Conservation (phyloP, 768 basidiomycete species). For the Dacryopinax spathularia region DNA sequence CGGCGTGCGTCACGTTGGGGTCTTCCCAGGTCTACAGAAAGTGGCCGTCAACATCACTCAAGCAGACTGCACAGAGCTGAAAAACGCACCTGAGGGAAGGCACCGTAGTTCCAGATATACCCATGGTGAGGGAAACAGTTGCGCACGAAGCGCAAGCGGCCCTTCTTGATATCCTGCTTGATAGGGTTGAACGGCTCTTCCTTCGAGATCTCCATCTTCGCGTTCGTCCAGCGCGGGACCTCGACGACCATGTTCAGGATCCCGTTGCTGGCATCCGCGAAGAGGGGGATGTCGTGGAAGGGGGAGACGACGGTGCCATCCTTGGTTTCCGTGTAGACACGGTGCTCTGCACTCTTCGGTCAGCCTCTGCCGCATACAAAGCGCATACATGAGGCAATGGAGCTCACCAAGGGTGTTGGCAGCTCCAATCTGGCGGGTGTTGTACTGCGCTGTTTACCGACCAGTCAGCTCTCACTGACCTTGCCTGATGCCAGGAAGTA, state of each 20-base stretch:
- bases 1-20: constrained; percentile 67
- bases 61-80: not conserved
- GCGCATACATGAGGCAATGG: not conserved
- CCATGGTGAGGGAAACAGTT: constrained; percentile 99
- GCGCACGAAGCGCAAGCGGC: constrained; percentile 88
- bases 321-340: constrained; percentile 76
- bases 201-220: constrained; percentile 99
- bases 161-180: constrained; percentile 98
- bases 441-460: constrained; percentile 27
- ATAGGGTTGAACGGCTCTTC: constrained; percentile 99
- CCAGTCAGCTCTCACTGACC: not conserved
- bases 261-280: constrained; percentile 86
- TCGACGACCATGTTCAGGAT: constrained; percentile 99
- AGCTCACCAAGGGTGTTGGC: constrained; percentile 78
- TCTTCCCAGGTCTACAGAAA: constrained; percentile 88
- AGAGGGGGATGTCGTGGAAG: constrained; percentile 96
- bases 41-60: constrained; percentile 9
- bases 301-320: constrained; percentile 69
- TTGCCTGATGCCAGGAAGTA: too few species aligned
- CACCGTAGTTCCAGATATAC: constrained; percentile 99
- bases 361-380: too few species aligned
- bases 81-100: constrained; percentile 80
- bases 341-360: constrained; percentile 62
- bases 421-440: constrained; percentile 67
- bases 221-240: constrained; percentile 98